Percentiles rank a stretch among this genome's conserved stretches.
These are phyloP conservation scores for Mucuna pruriens DNA, from an alignment of 306 rosid genomes.

Conservation along the genomic window DNA sequence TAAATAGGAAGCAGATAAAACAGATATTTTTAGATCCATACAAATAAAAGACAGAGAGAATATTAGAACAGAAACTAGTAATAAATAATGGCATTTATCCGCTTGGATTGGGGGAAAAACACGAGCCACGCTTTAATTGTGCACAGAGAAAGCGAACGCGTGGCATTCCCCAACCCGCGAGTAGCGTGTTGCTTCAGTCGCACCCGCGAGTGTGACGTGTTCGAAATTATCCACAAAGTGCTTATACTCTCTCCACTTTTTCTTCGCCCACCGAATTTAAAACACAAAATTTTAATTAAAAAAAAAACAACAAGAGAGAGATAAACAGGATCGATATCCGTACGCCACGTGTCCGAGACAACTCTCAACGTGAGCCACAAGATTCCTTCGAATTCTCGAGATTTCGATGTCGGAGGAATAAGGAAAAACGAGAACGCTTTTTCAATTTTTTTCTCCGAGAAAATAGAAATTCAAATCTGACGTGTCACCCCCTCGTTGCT, in stretches of 20 bases:
- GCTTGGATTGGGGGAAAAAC: background rate
- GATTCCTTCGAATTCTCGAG: constrained; percentile 57
- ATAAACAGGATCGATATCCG: background rate
- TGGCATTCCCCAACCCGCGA: background rate
- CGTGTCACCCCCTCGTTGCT: constrained; percentile 44
- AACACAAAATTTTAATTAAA: background rate
- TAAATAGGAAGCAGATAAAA: background rate
- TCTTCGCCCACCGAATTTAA: constrained; percentile 35
- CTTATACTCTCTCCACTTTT: background rate
- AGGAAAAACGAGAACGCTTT: background rate
- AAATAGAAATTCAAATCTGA: constrained; percentile 45
- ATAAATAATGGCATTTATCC: constrained; percentile 19
- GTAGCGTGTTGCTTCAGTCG: background rate
- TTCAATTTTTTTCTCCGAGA: background rate
- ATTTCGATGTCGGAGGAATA: constrained; percentile 36
- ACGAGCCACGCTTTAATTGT: constrained; percentile 30
- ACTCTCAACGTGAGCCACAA: constrained; percentile 59
- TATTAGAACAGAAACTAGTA: constrained; percentile 5
- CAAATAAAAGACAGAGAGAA: background rate
- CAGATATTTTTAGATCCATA: background rate
- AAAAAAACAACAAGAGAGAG: constrained; percentile 4
- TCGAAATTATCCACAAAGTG: constrained; percentile 36
- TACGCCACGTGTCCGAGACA: constrained; percentile 39
- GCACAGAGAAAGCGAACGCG: background rate
- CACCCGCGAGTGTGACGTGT: constrained; percentile 34